Base-by-base conservation (phyloP, 306 rosid genomes). In the Dalbergia cultrata region DNA sequence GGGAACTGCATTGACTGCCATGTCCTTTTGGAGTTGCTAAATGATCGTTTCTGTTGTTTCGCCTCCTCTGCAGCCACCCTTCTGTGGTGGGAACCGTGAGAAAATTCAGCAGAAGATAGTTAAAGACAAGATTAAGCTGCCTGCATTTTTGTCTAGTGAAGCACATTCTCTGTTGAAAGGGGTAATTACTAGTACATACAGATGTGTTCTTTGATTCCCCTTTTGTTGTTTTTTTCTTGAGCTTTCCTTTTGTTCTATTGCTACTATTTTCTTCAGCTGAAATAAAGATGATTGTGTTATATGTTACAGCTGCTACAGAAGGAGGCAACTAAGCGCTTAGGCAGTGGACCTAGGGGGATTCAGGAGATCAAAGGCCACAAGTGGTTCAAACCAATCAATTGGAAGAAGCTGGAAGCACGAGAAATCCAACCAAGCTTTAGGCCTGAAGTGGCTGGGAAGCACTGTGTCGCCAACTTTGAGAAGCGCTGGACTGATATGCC, bases 401-500 rank as follows among this genome's bases (percentile, higher is more conserved):
- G 99, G 99, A 90, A 78, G 76, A 95, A 90, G 83, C 68, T 95
- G 87, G 97, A 92, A 52, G 81, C 77, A 16, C 85, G 99, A 13
- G 90, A 89, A 86, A 88, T 95, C 76, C 90, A 90, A 57, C 99
- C 99, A 11, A 92, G 97, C 88, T 92, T 95, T 70, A 83, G 95
- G 31, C 99, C 99, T 9, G 92, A 91, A 3, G 97, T 95, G 44
- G 91, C 97, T 0, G 99, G 99, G 41, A 89, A 34, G 87, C 84
- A 89, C 49, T 95, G 99, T 72, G 88, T 95, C 56, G 97, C 99
- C 76, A 95, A 95, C 92, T 95, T 95, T 72, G 99, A 92, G 61
- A 92, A 90, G 86, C 85, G 90, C 76, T 95, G 97, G 99, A 95
- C 99, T 1, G 97, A 95, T 37, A 95, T 95, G 99, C 88, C 99